These are phyloP conservation scores for Nakataea oryzae DNA, from an alignment of 2,329 filamentous ascomycete genomes.

Conservation along the genomic window DNA sequence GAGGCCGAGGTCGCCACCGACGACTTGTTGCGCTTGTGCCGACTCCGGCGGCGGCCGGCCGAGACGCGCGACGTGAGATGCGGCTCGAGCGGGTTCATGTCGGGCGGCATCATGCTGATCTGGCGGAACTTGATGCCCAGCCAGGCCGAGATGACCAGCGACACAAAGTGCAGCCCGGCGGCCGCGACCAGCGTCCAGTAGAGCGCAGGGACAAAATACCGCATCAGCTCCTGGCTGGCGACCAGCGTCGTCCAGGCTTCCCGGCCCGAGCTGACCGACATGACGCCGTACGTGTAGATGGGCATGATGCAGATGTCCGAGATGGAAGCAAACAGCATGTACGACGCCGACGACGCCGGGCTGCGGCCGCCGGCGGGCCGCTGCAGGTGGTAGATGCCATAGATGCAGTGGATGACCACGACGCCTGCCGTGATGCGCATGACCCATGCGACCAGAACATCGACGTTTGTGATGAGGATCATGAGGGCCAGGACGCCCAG, in stretches of 20 bases:
- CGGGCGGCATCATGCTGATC: conserved; percentile 73
- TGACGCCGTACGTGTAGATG: conserved; percentile 45
- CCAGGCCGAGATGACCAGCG: conserved; percentile 62
- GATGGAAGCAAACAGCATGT: conserved; percentile 73
- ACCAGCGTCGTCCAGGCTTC: conserved; percentile 60
- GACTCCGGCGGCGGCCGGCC: background rate
- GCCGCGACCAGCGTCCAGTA: conserved; percentile 58
- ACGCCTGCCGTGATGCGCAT: conserved; percentile 67
- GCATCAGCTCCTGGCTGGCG: conserved; percentile 40
- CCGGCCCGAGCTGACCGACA: conserved; percentile 33
- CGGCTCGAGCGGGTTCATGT: conserved; percentile 90
- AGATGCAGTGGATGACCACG: conserved; percentile 59
- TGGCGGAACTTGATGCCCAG: conserved; percentile 70
- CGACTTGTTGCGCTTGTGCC: conserved; percentile 65
- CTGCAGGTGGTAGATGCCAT: conserved; percentile 72
- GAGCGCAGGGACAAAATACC: conserved; percentile 52
- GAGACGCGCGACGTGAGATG: conserved; percentile 61
- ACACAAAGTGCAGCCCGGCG: conserved; percentile 59
- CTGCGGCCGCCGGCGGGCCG: conserved; percentile 61
- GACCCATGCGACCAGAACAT: conserved; percentile 60
- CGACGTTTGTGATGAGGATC: conserved; percentile 63
- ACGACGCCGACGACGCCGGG: conserved; percentile 73
- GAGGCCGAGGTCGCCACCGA: conserved; percentile 38
- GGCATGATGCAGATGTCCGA: conserved; percentile 52
- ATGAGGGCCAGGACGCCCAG: conserved; percentile 63